A percentile compares a stretch with the other conserved stretches of the same genome.
Conservation (phyloP, 2,329 filamentous ascomycete genomes). For the Meredithiella fracta region DNA sequence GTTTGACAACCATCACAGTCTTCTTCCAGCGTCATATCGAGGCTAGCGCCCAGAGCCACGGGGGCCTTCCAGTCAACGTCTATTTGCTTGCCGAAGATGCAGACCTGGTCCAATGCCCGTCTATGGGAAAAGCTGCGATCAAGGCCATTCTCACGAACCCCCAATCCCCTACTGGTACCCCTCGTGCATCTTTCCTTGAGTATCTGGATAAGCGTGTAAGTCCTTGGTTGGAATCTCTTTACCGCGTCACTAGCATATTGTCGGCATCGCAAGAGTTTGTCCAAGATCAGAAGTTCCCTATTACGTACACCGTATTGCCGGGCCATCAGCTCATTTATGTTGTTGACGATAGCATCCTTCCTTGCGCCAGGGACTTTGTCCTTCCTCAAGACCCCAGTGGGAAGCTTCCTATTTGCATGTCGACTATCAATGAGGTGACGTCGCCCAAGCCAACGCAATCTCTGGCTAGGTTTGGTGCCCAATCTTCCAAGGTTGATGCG, state of each 20-base stretch:
- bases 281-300: conserved; percentile 7
- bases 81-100: conserved; percentile 15
- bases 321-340: conserved; percentile 10
- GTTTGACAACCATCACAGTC: conserved; percentile 10
- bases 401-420: conserved; percentile 10
- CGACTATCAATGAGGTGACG: conserved; percentile 6
- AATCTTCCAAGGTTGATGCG: too few species aligned
- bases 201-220: conserved; percentile 3
- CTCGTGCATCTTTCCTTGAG: conserved; percentile 1
- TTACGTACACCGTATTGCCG: conserved; percentile 11
- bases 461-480: too few species aligned
- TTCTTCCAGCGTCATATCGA: conserved; percentile 13
- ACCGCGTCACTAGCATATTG: conserved; percentile 10
- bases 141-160: conserved; percentile 2
- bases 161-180: background rate
- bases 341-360: conserved; percentile 11
- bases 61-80: conserved; percentile 8
- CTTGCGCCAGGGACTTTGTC: conserved; percentile 8
- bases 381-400: conserved; percentile 7
- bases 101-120: conserved; percentile 9
- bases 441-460: background rate
- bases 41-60: conserved; percentile 1
- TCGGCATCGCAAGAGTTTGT: conserved; percentile 10
- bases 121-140: conserved; percentile 10
- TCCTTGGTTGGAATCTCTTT: conserved; percentile 10